Evolutionary conservation across 768 basidiomycete genomes (phyloP).

Genomic region (Plicaturopsis crispa): DNA sequence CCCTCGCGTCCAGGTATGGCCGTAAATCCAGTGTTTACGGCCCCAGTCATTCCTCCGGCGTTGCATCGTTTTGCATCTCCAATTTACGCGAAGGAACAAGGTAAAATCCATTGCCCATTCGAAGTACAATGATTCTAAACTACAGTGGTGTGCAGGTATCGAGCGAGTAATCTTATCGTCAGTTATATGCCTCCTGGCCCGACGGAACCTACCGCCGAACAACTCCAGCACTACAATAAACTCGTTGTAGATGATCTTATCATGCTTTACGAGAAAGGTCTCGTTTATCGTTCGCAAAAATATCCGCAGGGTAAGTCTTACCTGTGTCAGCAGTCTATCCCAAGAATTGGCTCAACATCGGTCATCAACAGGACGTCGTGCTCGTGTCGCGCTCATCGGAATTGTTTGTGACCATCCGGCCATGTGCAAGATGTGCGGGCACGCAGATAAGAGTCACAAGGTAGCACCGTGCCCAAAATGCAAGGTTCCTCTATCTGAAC

Average conservation of each 20-base stretch:
- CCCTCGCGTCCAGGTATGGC: conserved; percentile 8
- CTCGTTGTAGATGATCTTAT: conserved; percentile 13
- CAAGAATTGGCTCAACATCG: too few relatives aligned
- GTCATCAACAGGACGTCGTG: too few relatives aligned
- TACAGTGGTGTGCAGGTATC: too few relatives aligned
- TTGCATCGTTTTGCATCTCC: conserved; percentile 11
- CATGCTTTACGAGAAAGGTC: conserved; percentile 9
- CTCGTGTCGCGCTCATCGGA: conserved; percentile 6
- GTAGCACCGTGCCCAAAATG: conserved; percentile 13
- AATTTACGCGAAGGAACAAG: too few relatives aligned
- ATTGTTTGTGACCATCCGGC: conserved; percentile 15
- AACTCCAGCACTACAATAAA: conserved; percentile 11
- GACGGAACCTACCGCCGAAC: conserved; percentile 10
- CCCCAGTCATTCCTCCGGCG: conserved; percentile 14
- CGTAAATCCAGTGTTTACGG: conserved; percentile 10
- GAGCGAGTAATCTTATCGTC: conserved; percentile 11
- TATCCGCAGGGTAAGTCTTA: conserved; percentile 9
- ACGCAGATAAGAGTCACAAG: conserved; percentile 14
- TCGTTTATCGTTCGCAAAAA: conserved; percentile 1
- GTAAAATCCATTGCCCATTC: too few relatives aligned
- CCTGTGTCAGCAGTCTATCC: too few relatives aligned
- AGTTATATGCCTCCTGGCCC: conserved; percentile 11
- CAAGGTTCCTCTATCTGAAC: too few relatives aligned
- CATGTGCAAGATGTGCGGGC: conserved; percentile 14
- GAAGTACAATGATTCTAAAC: too few relatives aligned